Conservation (phyloP, 2,329 filamentous ascomycete species). For the Cryphonectria parasitica region DNA sequence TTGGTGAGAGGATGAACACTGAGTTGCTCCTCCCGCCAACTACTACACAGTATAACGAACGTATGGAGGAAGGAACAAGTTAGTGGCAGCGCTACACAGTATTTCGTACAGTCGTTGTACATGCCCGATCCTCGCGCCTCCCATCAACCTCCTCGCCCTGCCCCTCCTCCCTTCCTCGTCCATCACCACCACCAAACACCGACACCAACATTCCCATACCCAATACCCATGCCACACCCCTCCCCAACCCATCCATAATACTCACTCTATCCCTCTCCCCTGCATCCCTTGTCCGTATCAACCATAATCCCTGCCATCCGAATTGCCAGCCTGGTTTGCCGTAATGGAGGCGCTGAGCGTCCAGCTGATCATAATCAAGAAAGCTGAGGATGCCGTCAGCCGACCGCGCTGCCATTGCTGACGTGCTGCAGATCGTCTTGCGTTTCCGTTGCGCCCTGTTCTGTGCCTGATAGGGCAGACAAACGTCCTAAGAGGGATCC, state of each 20-base stretch:
- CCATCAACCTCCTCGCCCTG: background rate
- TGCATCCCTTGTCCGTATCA: background rate
- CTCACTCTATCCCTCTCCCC: background rate
- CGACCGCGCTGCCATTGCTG: constrained; percentile 19
- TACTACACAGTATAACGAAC: background rate
- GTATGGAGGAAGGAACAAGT: no score
- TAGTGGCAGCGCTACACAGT: background rate
- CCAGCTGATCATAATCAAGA: constrained; percentile 13
- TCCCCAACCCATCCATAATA: no score
- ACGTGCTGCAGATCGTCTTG: constrained; percentile 19
- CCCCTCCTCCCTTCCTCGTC: background rate
- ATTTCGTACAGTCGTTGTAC: background rate
- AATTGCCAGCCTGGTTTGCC: background rate
- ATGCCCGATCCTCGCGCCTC: background rate
- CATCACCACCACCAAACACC: background rate
- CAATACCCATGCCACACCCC: background rate
- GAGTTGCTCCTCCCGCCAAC: background rate
- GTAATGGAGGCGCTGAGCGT: background rate
- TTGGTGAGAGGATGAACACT: background rate
- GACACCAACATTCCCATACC: background rate
- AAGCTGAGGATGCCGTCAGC: constrained; percentile 22
- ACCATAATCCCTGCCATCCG: background rate
- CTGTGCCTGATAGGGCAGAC: constrained; percentile 8
- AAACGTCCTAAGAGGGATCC: background rate
- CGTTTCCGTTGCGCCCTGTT: background rate